Evolutionary conservation across 768 basidiomycete species (phyloP).

Genomic region (Dioszegia aurantiaca): DNA sequence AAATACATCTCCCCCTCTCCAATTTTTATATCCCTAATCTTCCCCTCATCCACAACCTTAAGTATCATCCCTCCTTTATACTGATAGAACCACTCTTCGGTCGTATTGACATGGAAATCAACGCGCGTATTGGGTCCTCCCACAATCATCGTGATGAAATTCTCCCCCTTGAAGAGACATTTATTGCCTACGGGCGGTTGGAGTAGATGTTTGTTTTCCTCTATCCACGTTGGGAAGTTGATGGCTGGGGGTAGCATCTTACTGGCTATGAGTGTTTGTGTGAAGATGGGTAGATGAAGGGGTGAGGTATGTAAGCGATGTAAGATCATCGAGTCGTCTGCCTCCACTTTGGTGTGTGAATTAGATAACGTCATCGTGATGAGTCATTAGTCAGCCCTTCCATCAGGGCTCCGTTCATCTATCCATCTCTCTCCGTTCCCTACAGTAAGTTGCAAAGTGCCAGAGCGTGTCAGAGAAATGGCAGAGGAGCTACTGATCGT

Average conservation of each 20-base stretch:
- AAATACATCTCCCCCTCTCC: constrained; percentile 97
- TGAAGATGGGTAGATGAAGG: background rate
- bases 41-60: constrained; percentile 63
- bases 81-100: constrained; percentile 99
- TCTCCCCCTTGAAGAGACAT: constrained; percentile 61
- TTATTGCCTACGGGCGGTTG: constrained; percentile 71
- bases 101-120: constrained; percentile 94
- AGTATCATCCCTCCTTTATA: constrained; percentile 90
- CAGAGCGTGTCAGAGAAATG: too few species aligned
- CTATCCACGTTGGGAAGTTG: constrained; percentile 86
- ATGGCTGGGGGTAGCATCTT: constrained; percentile 79
- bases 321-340: too few species aligned
- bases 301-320: background rate
- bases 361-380: too few species aligned
- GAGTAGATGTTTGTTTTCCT: constrained; percentile 72
- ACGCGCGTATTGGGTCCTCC: constrained; percentile 93
- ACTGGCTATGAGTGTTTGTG: background rate
- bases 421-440: too few species aligned
- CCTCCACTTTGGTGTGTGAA: too few species aligned
- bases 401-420: too few species aligned
- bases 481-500: too few species aligned
- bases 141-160: constrained; percentile 92
- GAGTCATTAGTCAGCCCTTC: too few species aligned
- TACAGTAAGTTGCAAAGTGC: too few species aligned
- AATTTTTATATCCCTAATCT: constrained; percentile 71